These are phyloP conservation scores for Exophiala sp. DNA, from an alignment of 2,329 filamentous ascomycete genomes.

Conservation along the genomic window DNA sequence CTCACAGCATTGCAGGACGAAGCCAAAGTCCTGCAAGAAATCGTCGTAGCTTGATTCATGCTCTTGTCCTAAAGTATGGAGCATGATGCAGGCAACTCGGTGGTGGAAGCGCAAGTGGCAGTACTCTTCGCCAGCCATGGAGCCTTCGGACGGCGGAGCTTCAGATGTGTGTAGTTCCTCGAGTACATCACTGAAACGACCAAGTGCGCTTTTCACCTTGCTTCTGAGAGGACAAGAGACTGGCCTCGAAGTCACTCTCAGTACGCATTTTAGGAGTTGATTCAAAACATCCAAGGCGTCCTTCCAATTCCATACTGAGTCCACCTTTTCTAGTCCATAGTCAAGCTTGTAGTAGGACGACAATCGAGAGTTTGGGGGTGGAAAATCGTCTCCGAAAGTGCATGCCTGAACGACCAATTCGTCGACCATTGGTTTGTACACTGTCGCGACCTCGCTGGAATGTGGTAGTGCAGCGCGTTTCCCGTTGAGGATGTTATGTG, in stretches of 20 bases:
- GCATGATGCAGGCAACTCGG: conserved; percentile 6
- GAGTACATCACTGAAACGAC: background rate
- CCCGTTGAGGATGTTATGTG: conserved; percentile 9
- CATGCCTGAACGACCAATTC: conserved; percentile 9
- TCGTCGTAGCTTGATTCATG: conserved; percentile 9
- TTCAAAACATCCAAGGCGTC: conserved; percentile 3
- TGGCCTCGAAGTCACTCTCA: background rate
- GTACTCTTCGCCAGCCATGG: background rate
- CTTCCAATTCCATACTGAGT: background rate
- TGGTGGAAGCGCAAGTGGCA: conserved; percentile 8
- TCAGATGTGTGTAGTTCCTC: background rate
- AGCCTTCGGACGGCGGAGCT: background rate
- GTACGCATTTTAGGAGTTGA: conserved; percentile 3
- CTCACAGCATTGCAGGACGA: conserved; percentile 4
- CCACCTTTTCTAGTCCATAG: background rate
- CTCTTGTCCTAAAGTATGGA: background rate
- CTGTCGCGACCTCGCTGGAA: background rate
- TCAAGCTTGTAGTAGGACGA: conserved; percentile 3
- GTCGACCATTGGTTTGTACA: conserved; percentile 3
- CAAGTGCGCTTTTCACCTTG: conserved; percentile 1
- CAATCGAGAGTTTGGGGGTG: background rate
- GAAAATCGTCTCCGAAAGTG: conserved; percentile 11
- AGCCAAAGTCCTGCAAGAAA: conserved; percentile 3
- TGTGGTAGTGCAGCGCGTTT: background rate
- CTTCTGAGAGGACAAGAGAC: background rate